Conservation (phyloP, 2,329 filamentous ascomycete genomes). For the Trichoderma guizhouense region DNA sequence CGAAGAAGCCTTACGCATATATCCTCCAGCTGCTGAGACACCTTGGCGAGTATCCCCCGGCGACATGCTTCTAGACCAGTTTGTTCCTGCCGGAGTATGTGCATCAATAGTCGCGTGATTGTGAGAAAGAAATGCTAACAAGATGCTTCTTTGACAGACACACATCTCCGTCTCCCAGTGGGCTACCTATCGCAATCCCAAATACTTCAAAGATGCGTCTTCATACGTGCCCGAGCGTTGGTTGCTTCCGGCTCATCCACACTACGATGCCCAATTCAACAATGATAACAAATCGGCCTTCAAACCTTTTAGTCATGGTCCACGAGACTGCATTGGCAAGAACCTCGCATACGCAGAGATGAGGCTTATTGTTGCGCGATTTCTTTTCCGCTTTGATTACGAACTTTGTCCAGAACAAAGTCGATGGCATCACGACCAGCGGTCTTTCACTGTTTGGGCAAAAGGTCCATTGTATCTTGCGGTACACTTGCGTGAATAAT, state of each 20-base stretch:
- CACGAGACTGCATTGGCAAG: slow-evolving; percentile 40
- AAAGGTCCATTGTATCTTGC: too few relatives aligned
- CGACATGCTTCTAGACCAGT: slow-evolving; percentile 30
- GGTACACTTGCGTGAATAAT: too few relatives aligned
- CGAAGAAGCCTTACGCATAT: slow-evolving; percentile 33
- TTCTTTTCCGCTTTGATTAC: slow-evolving; percentile 46
- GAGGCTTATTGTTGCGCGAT: slow-evolving; percentile 42
- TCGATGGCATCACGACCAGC: too few relatives aligned
- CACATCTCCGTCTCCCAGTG: too few relatives aligned
- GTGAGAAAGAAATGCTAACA: too few relatives aligned
- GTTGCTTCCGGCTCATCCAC: slow-evolving; percentile 24
- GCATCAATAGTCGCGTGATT: too few relatives aligned
- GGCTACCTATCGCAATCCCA: background rate
- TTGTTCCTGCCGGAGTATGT: slow-evolving; percentile 27
- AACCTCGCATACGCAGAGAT: slow-evolving; percentile 46
- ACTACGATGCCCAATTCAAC: slow-evolving; percentile 36
- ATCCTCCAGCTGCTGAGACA: slow-evolving; percentile 33
- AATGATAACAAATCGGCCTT: slow-evolving; percentile 37
- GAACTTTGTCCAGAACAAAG: background rate
- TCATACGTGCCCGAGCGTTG: slow-evolving; percentile 48
- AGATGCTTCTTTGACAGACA: too few relatives aligned
- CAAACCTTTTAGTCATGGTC: slow-evolving; percentile 38
- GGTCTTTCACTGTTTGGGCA: too few relatives aligned
- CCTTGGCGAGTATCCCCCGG: slow-evolving; percentile 32
- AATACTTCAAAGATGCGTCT: slow-evolving; percentile 43